Base-by-base conservation (phyloP, 352 stramenopile genomes). In the Pythium utonaiense region DNA sequence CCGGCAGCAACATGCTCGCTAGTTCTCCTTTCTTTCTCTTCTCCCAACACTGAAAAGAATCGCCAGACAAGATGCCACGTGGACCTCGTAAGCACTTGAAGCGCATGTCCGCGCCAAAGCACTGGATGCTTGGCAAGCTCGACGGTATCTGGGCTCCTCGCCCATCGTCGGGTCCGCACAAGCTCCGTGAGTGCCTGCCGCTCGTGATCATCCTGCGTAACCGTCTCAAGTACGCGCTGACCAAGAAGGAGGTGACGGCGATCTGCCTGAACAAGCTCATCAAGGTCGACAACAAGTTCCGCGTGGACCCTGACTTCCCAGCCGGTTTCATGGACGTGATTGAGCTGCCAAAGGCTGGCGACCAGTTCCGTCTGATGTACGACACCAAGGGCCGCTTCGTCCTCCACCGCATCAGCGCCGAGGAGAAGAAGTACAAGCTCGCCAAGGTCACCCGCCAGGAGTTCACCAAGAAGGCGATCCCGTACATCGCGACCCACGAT, bases 311-410 rank as follows among this genome's bases (percentile, higher is more conserved):
- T 47, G 98, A 98, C 83, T 99, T 98, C 86, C 97, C 97, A 34
- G 95, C 96, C 28, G 97, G 97, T 50, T 99, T 99, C 89, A 99
- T 99, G 97, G 97, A 99, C 71, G 96, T 99, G n/a, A 87, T 99
- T 33, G 85, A 97, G 69, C 83, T 99, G 40, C 89, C 97, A 59
- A 99, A 99, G 88, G 92, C 92, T 44, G 91, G 88, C 54, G 97
- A 99, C 82, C 74, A 90, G 60, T 99, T 99, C 89, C 96, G 97
- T 69, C 81, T 99, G 6, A 55, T 99, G 49, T 99, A 98, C 83
- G 97, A 99, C 80, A 97, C 86, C 59, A 99, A 99, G 90, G 97
- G 97, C 78, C 93, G 97, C 66, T 99, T 99, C 69, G 91, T 98
- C 60, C 83, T 99, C 50, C 96, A 99, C 86, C 86, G 93, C 57